Percentiles rank a stretch among this genome's conserved stretches.
phyloP scores from a whole-genome alignment of 352 stramenopile genomes.

The Phytophthora boehmeriae region DNA sequence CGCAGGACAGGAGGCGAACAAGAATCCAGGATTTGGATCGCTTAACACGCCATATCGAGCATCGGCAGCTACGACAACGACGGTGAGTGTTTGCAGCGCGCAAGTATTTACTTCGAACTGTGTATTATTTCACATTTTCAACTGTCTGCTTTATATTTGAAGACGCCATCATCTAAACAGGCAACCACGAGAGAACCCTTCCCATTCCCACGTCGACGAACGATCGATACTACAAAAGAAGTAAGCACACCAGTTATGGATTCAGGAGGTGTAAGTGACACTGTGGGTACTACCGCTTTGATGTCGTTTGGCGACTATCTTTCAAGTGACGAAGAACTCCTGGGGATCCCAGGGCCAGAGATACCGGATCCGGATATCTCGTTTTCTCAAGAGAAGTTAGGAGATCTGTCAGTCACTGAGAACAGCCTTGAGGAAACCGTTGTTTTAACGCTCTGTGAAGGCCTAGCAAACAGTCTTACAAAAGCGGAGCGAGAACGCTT shows the following conservation, averaged over 20 bases:
- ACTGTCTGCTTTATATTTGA: background rate
- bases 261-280: conserved; percentile 8
- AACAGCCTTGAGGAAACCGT: conserved; percentile 35
- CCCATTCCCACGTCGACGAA: conserved; percentile 22
- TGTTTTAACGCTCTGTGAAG: conserved; percentile 46
- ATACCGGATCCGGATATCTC: conserved; percentile 60
- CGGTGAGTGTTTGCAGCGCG: conserved; percentile 17
- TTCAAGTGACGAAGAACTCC: conserved; percentile 70
- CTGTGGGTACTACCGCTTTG: conserved; percentile 9
- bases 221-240: conserved; percentile 19
- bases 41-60: conserved; percentile 27
- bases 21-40: conserved; percentile 15
- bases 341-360: conserved; percentile 41
- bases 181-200: conserved; percentile 26
- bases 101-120: background rate
- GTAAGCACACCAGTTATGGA: conserved; percentile 28
- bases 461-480: conserved; percentile 48
- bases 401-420: conserved; percentile 70
- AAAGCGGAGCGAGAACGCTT: conserved; percentile 50
- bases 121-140: background rate
- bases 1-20: conserved; percentile 23
- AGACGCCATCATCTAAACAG: conserved; percentile 34
- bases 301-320: conserved; percentile 30
- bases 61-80: conserved; percentile 6
- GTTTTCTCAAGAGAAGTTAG: conserved; percentile 68